phyloP scores from a whole-genome alignment of 139 green algal genomes.

The Chlorella sorokiniana region DNA sequence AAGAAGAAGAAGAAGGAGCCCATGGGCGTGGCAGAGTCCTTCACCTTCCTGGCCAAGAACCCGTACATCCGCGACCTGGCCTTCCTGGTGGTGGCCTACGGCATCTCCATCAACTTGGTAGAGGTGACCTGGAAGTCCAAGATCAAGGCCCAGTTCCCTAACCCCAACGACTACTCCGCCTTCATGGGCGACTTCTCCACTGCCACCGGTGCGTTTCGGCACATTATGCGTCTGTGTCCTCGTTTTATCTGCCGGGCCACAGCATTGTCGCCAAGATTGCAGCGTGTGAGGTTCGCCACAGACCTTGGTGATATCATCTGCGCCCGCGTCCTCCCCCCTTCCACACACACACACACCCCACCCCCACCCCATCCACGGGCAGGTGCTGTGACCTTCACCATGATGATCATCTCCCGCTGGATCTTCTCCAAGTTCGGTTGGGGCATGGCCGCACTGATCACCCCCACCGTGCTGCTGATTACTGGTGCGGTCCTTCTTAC shows the following conservation, averaged over 20 bases:
- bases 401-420: conserved; percentile 95
- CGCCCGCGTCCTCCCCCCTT: background rate
- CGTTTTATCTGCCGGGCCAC: background rate
- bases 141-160: conserved; percentile 99
- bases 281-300: no score
- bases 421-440: conserved; percentile 98
- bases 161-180: conserved; percentile 93
- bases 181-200: conserved; percentile 94
- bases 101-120: conserved; percentile 99
- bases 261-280: background rate
- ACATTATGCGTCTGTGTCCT: background rate
- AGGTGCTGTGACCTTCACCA: conserved; percentile 93
- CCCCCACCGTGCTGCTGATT: conserved; percentile 93
- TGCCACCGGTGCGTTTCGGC: conserved; percentile 37
- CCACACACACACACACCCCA: background rate
- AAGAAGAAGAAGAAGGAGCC: conserved; percentile 92
- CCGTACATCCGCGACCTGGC: conserved; percentile 97
- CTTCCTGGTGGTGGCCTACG: conserved; percentile 94
- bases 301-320: no score
- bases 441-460: conserved; percentile 95
- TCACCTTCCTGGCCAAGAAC: conserved; percentile 92
- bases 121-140: conserved; percentile 99
- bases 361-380: background rate
- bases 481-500: conserved; percentile 62
- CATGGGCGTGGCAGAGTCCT: conserved; percentile 93